A percentile compares a stretch with the other conserved stretches of the same genome.
Conservation (phyloP, 1,284 basidiomycete genomes). For the Irpex lacteus region DNA sequence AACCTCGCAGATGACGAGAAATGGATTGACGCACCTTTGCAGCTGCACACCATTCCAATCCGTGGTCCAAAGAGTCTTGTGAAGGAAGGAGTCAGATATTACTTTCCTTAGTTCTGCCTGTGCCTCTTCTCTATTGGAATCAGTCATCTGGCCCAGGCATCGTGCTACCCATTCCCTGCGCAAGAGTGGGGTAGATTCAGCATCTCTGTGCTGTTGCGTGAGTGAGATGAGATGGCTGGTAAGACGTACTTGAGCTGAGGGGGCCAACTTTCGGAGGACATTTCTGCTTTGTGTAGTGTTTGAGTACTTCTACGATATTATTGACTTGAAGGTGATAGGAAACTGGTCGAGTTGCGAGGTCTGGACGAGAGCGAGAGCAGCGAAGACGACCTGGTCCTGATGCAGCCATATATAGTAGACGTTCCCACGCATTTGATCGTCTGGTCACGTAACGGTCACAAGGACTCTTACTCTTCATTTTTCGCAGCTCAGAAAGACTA, state of each 20-base stretch:
- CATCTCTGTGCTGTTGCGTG: too few species aligned
- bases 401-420: background rate
- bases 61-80: slow-evolving; percentile 82
- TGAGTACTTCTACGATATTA: background rate
- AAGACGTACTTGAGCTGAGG: slow-evolving; percentile 34
- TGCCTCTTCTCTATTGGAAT: slow-evolving; percentile 70
- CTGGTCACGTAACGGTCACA: background rate
- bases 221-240: too few species aligned
- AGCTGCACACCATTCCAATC: slow-evolving; percentile 85
- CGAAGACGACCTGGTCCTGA: background rate
- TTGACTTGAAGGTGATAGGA: background rate
- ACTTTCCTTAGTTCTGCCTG: slow-evolving; percentile 83
- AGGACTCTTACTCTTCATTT: background rate
- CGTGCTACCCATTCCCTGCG: slow-evolving; percentile 81
- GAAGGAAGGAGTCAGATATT: slow-evolving; percentile 78
- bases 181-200: too few species aligned
- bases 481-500: background rate
- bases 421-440: background rate
- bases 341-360: background rate
- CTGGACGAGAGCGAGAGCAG: background rate
- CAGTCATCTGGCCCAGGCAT: slow-evolving; percentile 80
- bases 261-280: slow-evolving; percentile 38
- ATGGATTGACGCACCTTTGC: slow-evolving; percentile 53
- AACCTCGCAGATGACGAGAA: slow-evolving; percentile 16
- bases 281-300: slow-evolving; percentile 9